Evolutionary conservation across 1,284 basidiomycete species (phyloP).

Genomic region (Golubevia sp.): DNA sequence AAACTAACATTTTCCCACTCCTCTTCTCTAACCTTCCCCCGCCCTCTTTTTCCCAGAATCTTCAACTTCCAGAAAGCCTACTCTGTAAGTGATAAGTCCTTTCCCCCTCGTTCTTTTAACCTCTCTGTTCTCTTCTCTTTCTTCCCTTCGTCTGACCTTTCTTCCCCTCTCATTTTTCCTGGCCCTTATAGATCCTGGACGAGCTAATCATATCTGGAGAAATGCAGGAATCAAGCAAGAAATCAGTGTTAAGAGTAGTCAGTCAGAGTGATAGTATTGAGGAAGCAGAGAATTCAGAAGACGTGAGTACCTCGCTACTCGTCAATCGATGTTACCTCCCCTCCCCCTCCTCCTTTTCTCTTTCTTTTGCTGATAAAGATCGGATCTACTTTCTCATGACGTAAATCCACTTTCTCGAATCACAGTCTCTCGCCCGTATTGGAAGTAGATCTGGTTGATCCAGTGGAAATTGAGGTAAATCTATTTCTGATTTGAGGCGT

Average conservation of each 20-base stretch:
- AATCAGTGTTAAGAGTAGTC: slow-evolving; percentile 54
- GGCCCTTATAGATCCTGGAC: slow-evolving; percentile 45
- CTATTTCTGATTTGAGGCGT: too few species aligned
- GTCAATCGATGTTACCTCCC: neutral
- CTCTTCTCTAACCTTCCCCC: neutral
- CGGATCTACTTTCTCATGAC: neutral
- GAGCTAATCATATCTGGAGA: slow-evolving; percentile 58
- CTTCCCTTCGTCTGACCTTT: slow-evolving; percentile 3
- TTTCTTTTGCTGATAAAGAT: too few species aligned
- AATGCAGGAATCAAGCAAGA: slow-evolving; percentile 58
- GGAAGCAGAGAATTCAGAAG: slow-evolving; percentile 55
- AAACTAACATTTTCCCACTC: too few species aligned
- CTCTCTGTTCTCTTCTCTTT: too few species aligned
- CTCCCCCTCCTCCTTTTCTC: neutral
- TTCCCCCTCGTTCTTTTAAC: slow-evolving; percentile 13
- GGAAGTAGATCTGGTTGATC: slow-evolving; percentile 39
- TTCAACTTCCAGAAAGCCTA: slow-evolving; percentile 62
- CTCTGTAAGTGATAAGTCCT: slow-evolving; percentile 41
- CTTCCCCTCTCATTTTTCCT: neutral
- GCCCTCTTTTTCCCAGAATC: slow-evolving; percentile 22
- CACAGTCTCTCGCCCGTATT: slow-evolving; percentile 41
- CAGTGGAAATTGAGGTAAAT: too few species aligned
- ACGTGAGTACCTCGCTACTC: slow-evolving; percentile 22
- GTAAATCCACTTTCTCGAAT: neutral
- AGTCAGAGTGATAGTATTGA: slow-evolving; percentile 57